Conservation (phyloP, 257 asterid genomes). For the Solanum virginianum region DNA sequence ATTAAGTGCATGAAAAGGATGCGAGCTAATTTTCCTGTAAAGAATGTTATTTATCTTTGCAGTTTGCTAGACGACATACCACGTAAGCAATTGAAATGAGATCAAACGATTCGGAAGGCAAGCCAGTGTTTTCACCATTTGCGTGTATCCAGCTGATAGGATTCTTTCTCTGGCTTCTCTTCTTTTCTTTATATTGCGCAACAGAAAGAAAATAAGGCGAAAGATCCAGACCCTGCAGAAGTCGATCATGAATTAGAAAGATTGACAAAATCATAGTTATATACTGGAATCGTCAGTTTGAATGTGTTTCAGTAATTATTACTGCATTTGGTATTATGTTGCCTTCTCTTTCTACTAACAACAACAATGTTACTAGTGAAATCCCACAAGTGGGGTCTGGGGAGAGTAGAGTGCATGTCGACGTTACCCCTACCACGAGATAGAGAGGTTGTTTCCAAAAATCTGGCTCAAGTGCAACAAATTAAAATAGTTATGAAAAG, state of each 20-base stretch:
- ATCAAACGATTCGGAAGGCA: conserved; percentile 77
- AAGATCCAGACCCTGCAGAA: conserved; percentile 70
- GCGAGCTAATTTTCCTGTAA: neutral
- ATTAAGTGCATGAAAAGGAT: neutral
- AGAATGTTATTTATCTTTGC: neutral
- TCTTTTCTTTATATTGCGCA: conserved; percentile 69
- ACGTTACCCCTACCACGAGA: no score
- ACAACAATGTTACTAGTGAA: no score
- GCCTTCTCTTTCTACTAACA: neutral
- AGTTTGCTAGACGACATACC: conserved; percentile 28
- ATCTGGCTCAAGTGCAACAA: no score
- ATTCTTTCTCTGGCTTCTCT: conserved; percentile 23
- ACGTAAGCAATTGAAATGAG: conserved; percentile 80
- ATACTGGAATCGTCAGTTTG: neutral
- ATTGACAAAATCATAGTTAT: neutral
- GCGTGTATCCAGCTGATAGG: conserved; percentile 63
- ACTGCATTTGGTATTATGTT: neutral
- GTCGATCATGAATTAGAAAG: neutral
- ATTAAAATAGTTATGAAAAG: no score
- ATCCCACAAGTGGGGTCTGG: no score
- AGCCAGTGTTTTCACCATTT: conserved; percentile 82
- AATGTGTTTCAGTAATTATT: neutral
- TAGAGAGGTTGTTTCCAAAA: no score
- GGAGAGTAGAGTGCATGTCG: no score
- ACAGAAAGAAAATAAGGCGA: conserved; percentile 91